A percentile compares a stretch with the other conserved stretches of the same genome.
These are phyloP conservation scores for Boletus patriciae DNA, from an alignment of 768 basidiomycete species.

Conservation along the genomic window DNA sequence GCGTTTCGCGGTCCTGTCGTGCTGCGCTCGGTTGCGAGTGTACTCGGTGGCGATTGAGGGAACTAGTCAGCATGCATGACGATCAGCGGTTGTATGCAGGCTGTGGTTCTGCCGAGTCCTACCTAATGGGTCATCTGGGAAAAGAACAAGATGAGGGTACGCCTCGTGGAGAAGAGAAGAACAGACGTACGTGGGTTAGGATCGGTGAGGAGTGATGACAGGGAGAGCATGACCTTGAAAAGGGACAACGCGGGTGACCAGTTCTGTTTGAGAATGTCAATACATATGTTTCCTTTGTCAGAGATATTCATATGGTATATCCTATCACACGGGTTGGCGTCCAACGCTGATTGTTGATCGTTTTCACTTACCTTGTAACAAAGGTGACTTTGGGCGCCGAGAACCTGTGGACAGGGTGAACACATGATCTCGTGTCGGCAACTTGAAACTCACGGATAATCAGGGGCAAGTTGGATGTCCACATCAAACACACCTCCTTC, in stretches of 20 bases:
- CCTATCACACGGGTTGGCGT: constrained; percentile 36
- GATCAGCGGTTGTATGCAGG: background rate
- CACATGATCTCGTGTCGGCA: background rate
- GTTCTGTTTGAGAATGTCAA: constrained; percentile 89
- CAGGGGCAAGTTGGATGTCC: constrained; percentile 60
- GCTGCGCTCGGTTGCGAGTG: constrained; percentile 59
- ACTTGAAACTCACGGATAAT: constrained; percentile 64
- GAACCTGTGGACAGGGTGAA: constrained; percentile 48
- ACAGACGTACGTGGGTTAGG: constrained; percentile 81
- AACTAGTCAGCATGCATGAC: constrained; percentile 38
- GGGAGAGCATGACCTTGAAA: constrained; percentile 91
- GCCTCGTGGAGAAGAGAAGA: background rate
- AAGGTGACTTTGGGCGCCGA: constrained; percentile 77
- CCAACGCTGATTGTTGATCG: background rate
- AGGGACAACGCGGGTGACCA: constrained; percentile 95
- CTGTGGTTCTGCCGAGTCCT: constrained; percentile 12
- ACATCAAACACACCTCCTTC: constrained; percentile 76
- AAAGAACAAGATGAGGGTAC: constrained; percentile 9
- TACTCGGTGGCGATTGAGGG: constrained; percentile 74
- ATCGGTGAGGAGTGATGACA: constrained; percentile 90
- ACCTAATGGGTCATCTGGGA: constrained; percentile 71
- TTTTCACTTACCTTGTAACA: constrained; percentile 57
- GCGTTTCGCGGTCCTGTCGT: constrained; percentile 74
- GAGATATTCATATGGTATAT: constrained; percentile 92
- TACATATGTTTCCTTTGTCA: constrained; percentile 75